Conservation (phyloP, 1,284 basidiomycete species). For the Trichosporon sp. region DNA sequence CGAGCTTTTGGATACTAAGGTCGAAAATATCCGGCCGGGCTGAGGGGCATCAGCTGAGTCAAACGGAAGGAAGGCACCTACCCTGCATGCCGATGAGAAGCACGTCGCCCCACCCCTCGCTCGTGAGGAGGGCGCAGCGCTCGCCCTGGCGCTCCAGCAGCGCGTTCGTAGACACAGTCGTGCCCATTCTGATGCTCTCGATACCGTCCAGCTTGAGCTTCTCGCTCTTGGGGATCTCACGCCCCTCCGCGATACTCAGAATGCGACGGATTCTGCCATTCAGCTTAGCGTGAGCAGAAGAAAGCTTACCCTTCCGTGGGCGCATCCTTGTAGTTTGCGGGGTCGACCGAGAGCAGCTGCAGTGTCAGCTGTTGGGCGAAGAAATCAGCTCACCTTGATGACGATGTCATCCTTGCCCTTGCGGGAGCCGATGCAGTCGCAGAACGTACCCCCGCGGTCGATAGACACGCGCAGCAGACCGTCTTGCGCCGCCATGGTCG, state of each 20-base stretch:
- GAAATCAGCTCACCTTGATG: slow-evolving; percentile 23
- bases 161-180: slow-evolving; percentile 82
- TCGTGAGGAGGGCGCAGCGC: slow-evolving; percentile 88
- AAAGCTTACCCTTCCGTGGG: slow-evolving; percentile 58
- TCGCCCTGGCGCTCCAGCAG: slow-evolving; percentile 90
- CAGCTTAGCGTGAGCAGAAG: not conserved
- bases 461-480: slow-evolving; percentile 27
- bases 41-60: slow-evolving; percentile 8
- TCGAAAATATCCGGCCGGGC: slow-evolving; percentile 76
- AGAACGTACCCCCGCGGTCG: slow-evolving; percentile 46
- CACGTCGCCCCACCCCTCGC: slow-evolving; percentile 62
- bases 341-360: slow-evolving; percentile 76
- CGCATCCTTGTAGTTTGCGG: slow-evolving; percentile 83
- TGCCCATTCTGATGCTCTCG: slow-evolving; percentile 45
- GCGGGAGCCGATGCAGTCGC: slow-evolving; percentile 40
- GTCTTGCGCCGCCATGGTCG: slow-evolving; percentile 1
- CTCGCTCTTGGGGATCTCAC: slow-evolving; percentile 61
- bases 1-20: slow-evolving; percentile 73
- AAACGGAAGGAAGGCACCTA: slow-evolving; percentile 10
- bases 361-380: not conserved
- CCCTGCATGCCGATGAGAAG: slow-evolving; percentile 41
- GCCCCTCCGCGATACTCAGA: slow-evolving; percentile 68
- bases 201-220: slow-evolving; percentile 52
- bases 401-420: slow-evolving; percentile 31
- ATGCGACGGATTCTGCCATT: slow-evolving; percentile 73